Conservation (phyloP, 345 rosid genomes). For the Eucalyptus marginata region DNA sequence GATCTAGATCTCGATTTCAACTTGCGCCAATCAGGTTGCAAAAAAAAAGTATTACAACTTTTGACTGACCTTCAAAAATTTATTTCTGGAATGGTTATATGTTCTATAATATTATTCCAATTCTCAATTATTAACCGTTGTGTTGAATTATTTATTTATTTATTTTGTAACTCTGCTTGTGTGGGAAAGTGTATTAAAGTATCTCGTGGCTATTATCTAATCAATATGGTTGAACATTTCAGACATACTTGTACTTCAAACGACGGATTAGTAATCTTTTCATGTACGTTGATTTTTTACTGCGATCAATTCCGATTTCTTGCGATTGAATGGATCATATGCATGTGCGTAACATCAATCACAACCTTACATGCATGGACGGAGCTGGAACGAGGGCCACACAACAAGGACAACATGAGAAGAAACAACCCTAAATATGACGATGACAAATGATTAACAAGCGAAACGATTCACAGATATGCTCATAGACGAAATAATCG, state of each 20-base stretch:
- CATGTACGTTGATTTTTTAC: neutral
- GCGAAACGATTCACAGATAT: neutral
- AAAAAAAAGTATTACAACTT: neutral
- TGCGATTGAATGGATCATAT: neutral
- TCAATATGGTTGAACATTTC: neutral
- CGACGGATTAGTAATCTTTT: neutral
- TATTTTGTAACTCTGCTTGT: neutral
- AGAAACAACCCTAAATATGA: neutral
- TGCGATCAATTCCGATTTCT: neutral
- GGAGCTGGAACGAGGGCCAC: neutral
- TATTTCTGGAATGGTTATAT: neutral
- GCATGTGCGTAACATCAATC: neutral
- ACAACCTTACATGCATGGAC: neutral
- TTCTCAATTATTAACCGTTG: neutral
- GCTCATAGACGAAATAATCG: neutral
- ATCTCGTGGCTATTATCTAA: neutral
- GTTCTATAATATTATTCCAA: neutral
- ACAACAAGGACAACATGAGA: neutral
- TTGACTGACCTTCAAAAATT: neutral
- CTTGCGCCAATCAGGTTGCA: neutral
- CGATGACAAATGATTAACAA: neutral
- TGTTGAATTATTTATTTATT: too few relatives aligned
- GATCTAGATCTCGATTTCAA: neutral
- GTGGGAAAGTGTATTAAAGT: neutral
- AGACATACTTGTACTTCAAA: neutral